phyloP scores from a whole-genome alignment of 768 basidiomycete genomes.

The Boletus pseudopeckii region DNA sequence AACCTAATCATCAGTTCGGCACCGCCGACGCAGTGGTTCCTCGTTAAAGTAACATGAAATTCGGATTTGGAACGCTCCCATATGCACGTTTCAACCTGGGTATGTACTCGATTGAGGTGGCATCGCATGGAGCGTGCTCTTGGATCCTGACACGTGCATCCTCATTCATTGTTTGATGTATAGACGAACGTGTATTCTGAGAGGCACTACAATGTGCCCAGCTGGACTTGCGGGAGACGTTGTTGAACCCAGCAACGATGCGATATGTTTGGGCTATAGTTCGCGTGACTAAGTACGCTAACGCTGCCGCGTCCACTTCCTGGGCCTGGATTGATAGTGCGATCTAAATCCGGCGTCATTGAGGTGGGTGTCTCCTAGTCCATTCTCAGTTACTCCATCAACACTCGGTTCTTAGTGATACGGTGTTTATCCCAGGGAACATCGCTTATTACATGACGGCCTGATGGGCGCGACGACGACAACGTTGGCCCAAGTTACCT shows the following conservation, averaged over 20 bases:
- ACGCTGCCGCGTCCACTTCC: no score
- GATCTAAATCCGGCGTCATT: background rate
- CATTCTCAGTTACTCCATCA: background rate
- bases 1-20: background rate
- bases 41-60: no score
- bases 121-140: background rate
- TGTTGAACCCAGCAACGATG: no score
- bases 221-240: background rate
- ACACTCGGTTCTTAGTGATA: no score
- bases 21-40: background rate
- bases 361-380: background rate
- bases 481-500: background rate
- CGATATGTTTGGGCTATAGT: background rate
- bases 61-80: no score
- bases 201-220: background rate
- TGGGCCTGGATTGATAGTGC: background rate
- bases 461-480: background rate
- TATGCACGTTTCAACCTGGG: no score
- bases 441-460: no score
- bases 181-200: background rate
- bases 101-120: no score
- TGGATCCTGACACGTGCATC: background rate
- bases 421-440: background rate
- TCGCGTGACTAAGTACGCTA: background rate
- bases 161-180: background rate